Conservation (phyloP, 805 yeast species). For the Clavispora fructus region DNA sequence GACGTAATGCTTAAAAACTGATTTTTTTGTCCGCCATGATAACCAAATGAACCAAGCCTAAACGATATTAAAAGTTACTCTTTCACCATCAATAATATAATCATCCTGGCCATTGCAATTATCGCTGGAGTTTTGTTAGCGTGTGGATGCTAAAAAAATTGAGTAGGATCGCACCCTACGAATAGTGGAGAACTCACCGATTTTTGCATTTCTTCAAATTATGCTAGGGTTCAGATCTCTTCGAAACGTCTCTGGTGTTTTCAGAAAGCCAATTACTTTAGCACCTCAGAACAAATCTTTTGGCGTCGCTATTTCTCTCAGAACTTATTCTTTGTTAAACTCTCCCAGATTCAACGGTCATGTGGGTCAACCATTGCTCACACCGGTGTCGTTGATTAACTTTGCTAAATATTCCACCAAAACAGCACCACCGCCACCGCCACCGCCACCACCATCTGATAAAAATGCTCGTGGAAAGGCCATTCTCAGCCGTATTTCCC, state of each 20-base stretch:
- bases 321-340: neutral
- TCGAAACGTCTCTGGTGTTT: neutral
- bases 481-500: conserved; percentile 43
- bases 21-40: no score
- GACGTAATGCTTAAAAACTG: no score
- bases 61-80: no score
- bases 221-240: neutral
- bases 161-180: neutral
- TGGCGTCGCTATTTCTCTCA: neutral
- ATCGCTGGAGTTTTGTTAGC: neutral
- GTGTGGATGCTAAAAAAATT: neutral
- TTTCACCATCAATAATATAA: no score
- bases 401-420: conserved; percentile 14
- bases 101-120: no score
- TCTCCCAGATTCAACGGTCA: neutral
- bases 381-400: neutral
- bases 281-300: neutral
- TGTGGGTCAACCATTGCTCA: neutral
- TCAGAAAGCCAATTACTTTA: neutral
- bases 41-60: no score
- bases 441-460: conserved; percentile 31
- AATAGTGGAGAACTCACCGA: neutral
- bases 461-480: conserved; percentile 37
- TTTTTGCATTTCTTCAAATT: neutral
- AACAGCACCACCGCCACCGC: conserved; percentile 33